Conservation (phyloP, 1,284 basidiomycete species). For the Tilletia walkeri region DNA sequence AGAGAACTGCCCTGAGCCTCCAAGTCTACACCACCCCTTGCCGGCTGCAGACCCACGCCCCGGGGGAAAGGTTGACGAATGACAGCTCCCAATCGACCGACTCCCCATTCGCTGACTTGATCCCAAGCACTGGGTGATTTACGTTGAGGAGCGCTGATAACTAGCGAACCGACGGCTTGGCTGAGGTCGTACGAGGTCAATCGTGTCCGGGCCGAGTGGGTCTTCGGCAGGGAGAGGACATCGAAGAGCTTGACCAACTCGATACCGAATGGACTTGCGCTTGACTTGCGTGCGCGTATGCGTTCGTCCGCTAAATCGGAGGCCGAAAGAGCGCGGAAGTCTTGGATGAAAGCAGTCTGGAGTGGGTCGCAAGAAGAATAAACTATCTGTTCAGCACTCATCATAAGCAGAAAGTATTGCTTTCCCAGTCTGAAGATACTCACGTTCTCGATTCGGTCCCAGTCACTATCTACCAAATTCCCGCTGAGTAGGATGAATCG, state of each 20-base stretch:
- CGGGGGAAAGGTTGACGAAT: conserved; percentile 20
- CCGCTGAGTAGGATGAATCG: conserved; percentile 43
- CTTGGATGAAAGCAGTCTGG: conserved; percentile 42
- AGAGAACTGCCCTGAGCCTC: conserved; percentile 51
- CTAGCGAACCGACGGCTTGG: conserved; percentile 30
- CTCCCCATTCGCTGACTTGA: conserved; percentile 38
- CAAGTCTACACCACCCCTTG: conserved; percentile 19
- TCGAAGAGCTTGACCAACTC: conserved; percentile 35
- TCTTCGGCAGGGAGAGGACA: conserved; percentile 35
- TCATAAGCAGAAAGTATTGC: no score
- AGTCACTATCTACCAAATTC: conserved; percentile 49
- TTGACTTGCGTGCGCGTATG: background rate
- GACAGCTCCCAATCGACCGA: conserved; percentile 41
- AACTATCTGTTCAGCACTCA: no score
- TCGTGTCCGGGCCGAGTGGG: conserved; percentile 27
- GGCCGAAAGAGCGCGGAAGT: conserved; percentile 33
- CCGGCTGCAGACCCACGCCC: conserved; percentile 21
- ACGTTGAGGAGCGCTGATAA: conserved; percentile 40
- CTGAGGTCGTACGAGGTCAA: conserved; percentile 33
- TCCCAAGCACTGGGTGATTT: conserved; percentile 36
- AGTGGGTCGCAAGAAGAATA: no score
- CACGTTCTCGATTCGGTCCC: conserved; percentile 50
- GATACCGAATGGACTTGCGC: conserved; percentile 17
- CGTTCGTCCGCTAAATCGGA: background rate
- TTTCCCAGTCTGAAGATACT: background rate